Percentiles rank a stretch among this genome's conserved stretches.
Evolutionary conservation across 176 grass and related monocot species (phyloP).

Genomic region (Ampelocalamus luodianensis): DNA sequence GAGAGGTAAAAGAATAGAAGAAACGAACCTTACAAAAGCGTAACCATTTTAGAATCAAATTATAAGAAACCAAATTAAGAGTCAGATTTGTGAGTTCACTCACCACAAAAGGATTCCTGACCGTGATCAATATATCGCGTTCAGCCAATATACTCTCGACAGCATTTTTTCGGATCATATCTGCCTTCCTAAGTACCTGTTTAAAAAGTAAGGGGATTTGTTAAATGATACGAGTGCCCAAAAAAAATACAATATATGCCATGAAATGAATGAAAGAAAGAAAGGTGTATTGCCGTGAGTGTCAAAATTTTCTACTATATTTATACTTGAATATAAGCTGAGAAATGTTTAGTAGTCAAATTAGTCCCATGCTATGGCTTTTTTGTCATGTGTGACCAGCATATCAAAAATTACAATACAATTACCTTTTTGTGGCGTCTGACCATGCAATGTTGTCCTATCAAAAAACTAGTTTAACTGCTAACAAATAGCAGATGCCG

Average conservation of each 20-base stretch:
- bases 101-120: constrained; percentile 99
- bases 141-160: constrained; percentile 99
- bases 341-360: constrained; percentile 27
- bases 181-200: constrained; percentile 96
- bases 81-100: constrained; percentile 41
- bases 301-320: constrained; percentile 3
- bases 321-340: constrained; percentile 33
- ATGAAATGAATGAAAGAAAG: constrained; percentile 11
- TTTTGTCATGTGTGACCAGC: not conserved
- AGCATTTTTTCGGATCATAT: constrained; percentile 99
- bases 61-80: constrained; percentile 23
- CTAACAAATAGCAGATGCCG: constrained; percentile 20
- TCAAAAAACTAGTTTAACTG: constrained; percentile 18
- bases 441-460: not conserved
- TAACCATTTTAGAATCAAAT: constrained; percentile 42
- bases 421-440: not conserved
- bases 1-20: constrained; percentile 99
- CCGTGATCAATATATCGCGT: constrained; percentile 94
- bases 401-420: constrained; percentile 3
- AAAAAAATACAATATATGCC: constrained; percentile 3
- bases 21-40: constrained; percentile 86
- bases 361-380: not conserved
- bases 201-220: constrained; percentile 38
- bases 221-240: constrained; percentile 32
- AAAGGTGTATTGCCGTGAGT: not conserved